phyloP scores from a whole-genome alignment of 2,329 filamentous ascomycete genomes.

The Pseudogymnoascus sp. region DNA sequence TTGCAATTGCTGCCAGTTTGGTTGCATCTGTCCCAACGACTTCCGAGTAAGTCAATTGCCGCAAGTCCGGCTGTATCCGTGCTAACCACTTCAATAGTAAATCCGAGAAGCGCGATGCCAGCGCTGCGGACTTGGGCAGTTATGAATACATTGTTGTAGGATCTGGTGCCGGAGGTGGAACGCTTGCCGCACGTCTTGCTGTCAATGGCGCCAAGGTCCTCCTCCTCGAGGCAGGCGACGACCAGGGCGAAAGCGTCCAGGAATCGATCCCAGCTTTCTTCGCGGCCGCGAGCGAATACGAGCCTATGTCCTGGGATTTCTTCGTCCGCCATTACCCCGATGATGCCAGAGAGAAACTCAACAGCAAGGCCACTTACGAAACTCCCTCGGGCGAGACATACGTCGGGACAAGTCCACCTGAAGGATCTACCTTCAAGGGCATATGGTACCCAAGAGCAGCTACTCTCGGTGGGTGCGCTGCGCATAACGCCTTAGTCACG shows the following conservation, averaged over 20 bases:
- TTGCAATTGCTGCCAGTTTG: constrained; percentile 11
- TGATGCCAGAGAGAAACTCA: constrained; percentile 36
- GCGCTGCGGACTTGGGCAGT: not conserved
- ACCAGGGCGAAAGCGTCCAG: constrained; percentile 37
- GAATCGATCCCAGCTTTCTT: constrained; percentile 43
- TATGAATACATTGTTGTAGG: constrained; percentile 51
- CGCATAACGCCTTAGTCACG: constrained; percentile 34
- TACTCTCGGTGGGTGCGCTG: constrained; percentile 35
- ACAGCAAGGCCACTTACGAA: constrained; percentile 38
- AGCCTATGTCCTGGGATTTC: constrained; percentile 46
- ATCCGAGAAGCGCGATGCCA: not conserved
- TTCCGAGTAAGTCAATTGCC: not conserved
- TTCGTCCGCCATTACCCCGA: constrained; percentile 48
- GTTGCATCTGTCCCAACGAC: constrained; percentile 6
- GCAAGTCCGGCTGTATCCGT: not conserved
- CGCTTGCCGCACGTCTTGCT: constrained; percentile 44
- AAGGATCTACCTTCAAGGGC: constrained; percentile 31
- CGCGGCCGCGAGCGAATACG: constrained; percentile 40
- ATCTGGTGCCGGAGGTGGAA: constrained; percentile 45
- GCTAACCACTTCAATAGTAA: not conserved
- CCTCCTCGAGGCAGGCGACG: constrained; percentile 48
- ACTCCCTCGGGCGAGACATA: constrained; percentile 19
- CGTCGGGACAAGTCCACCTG: constrained; percentile 29
- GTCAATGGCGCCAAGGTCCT: constrained; percentile 45
- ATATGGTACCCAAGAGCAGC: constrained; percentile 36